Evolutionary conservation across 306 rosid genomes (phyloP).

Genomic region (Adenanthera pavonina): DNA sequence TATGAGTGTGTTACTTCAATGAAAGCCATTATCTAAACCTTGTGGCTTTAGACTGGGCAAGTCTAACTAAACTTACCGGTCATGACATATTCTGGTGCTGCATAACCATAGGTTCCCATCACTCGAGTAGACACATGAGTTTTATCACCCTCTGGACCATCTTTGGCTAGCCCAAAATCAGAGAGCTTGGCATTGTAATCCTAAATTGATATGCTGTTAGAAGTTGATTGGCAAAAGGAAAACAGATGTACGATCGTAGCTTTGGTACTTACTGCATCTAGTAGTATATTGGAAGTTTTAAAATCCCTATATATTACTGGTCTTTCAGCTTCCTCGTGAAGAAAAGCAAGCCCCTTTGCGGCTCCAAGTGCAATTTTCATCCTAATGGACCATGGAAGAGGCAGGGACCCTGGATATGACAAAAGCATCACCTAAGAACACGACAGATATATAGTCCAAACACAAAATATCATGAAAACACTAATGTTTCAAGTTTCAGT

Average conservation of each 20-base stretch:
- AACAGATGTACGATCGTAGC: constrained; percentile 12
- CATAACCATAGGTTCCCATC: constrained; percentile 96
- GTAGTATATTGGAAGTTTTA: constrained; percentile 85
- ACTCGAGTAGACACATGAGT: constrained; percentile 92
- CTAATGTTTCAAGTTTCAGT: constrained; percentile 8
- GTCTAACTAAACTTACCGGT: constrained; percentile 59
- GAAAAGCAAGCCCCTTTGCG: constrained; percentile 90
- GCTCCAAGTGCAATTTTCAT: constrained; percentile 96
- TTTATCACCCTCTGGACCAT: constrained; percentile 92
- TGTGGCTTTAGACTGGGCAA: neutral
- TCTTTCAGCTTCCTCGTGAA: constrained; percentile 86
- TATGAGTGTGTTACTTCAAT: neutral
- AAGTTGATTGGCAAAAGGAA: constrained; percentile 21
- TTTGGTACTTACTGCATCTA: constrained; percentile 76
- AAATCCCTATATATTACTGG: constrained; percentile 90
- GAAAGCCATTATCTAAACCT: constrained; percentile 1
- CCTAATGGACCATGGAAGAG: constrained; percentile 93
- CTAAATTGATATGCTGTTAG: constrained; percentile 57
- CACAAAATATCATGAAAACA: neutral
- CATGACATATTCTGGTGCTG: constrained; percentile 95
- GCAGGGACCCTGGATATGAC: constrained; percentile 66
- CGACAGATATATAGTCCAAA: constrained; percentile 23
- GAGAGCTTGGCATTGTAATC: constrained; percentile 90
- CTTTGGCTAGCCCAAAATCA: constrained; percentile 96
- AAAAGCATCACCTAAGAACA: constrained; percentile 39